Evolutionary conservation across 495 filamentous ascomycete genomes (phyloP), one percentile per base, ranked within the genome.

Genomic region (Platismatia glauca): DNA sequence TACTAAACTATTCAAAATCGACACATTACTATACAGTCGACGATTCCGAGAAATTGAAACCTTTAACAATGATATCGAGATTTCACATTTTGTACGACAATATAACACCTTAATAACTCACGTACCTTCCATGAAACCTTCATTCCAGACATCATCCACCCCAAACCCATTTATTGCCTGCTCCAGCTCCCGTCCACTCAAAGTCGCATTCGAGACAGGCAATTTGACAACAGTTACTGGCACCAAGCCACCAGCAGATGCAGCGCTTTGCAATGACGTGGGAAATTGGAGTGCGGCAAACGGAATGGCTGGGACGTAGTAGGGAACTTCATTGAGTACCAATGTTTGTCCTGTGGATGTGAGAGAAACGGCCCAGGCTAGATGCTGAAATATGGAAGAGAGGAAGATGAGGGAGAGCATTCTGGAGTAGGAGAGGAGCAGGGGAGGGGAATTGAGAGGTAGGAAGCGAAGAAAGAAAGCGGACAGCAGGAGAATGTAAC

Each of bases 301-400:
- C 39, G 72, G 64, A 64, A 63, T 71, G 31, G 66, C 67, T 2
- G 70, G 68, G 58, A 76, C 67, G 57, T 74, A 81, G 62, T 79
- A 81, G 22, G 71, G 64, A 38, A 81, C 70, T 34, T 70, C 70
- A 66, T 80, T 73, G 53, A 81, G 56, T 2, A 66, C 67, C 22
- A 78, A 70, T 0, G 78, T 73, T 13, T 72, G 69, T 34, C 78
- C 78, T 11, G 72, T 78, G 16, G 64, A 62, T 15, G 29, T 52
- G 29, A 66, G 41, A 18, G 59, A 58, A 38, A 46, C 18, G 38
- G 61, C 61, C 27, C 15, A 31, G 38, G 41, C 44, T n/a, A 18
- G 37, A 58, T 44, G 41, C 2, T 34, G 37, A 31, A 52, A 39
- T 24, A 33, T 1, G 24, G 46, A 9, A 13, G 24, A 29, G 24